A percentile compares a stretch with the other conserved stretches of the same genome.
phyloP scores from a whole-genome alignment of 441 rosid genomes.

The Isatis lusitanica region DNA sequence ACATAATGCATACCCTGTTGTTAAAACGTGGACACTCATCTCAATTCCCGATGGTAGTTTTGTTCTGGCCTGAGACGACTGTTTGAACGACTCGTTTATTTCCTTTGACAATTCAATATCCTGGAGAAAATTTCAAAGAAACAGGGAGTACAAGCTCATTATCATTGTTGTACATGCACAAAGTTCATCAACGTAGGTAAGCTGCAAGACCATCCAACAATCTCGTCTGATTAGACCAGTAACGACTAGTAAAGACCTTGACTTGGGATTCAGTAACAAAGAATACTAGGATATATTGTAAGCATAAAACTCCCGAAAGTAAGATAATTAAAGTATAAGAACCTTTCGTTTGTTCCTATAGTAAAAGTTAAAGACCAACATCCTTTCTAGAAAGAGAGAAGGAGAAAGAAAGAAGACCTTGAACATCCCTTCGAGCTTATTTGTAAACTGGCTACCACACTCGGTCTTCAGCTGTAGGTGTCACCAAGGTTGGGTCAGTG shows the following conservation, averaged over 20 bases:
- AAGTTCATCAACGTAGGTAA: not conserved
- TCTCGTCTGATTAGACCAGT: not conserved
- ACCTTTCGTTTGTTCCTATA: not conserved
- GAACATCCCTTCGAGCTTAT: slow-evolving; percentile 99
- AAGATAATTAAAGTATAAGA: not conserved
- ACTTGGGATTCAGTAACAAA: not conserved
- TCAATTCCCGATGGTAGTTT: slow-evolving; percentile 97
- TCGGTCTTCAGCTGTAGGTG: slow-evolving; percentile 89
- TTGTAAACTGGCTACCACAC: slow-evolving; percentile 99
- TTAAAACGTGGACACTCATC: slow-evolving; percentile 97
- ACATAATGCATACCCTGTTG: slow-evolving; percentile 73
- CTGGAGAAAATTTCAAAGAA: slow-evolving; percentile 44
- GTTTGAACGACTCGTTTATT: slow-evolving; percentile 97
- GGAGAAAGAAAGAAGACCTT: slow-evolving; percentile 59
- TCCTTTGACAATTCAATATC: slow-evolving; percentile 98
- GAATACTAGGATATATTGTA: not conserved
- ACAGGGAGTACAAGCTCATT: slow-evolving; percentile 15
- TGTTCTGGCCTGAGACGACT: slow-evolving; percentile 98
- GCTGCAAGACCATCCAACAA: slow-evolving; percentile 5
- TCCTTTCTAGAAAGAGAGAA: not conserved
- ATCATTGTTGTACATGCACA: not conserved
- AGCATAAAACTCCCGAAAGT: not conserved
- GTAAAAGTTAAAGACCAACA: slow-evolving; percentile 3
- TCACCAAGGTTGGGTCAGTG: slow-evolving; percentile 27
- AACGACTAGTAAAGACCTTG: not conserved